phyloP scores from a whole-genome alignment of 2,329 filamentous ascomycete genomes.

The Cercospora sp. region DNA sequence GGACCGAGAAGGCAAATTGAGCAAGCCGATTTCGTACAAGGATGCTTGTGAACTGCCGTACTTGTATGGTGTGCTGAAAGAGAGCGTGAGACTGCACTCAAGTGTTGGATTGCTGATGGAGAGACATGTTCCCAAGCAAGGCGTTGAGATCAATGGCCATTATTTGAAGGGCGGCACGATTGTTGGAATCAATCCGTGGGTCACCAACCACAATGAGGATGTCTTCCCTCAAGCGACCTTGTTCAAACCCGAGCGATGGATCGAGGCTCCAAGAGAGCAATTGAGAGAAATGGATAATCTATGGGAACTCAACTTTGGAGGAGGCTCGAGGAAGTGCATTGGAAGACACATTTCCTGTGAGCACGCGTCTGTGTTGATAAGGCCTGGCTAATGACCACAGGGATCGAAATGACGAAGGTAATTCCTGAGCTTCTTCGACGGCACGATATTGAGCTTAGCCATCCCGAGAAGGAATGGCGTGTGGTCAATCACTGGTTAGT shows the following conservation, averaged over 20 bases:
- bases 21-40: constrained; percentile 17
- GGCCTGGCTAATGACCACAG: background rate
- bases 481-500: background rate
- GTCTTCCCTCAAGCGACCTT: constrained; percentile 36
- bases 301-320: background rate
- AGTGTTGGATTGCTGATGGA: constrained; percentile 42
- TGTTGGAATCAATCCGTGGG: constrained; percentile 38
- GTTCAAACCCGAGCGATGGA: constrained; percentile 40
- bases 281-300: background rate
- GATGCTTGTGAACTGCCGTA: constrained; percentile 42
- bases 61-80: constrained; percentile 46
- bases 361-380: background rate
- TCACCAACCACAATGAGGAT: constrained; percentile 33
- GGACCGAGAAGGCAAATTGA: background rate
- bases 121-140: constrained; percentile 3
- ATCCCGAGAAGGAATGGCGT: background rate
- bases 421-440: constrained; percentile 5
- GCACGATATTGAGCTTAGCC: background rate
- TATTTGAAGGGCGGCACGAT: constrained; percentile 36
- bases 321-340: constrained; percentile 1
- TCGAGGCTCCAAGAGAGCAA: constrained; percentile 18
- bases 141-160: constrained; percentile 29
- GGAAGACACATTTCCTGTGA: constrained; percentile 1
- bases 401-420: constrained; percentile 2
- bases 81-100: constrained; percentile 47